Evolutionary conservation across 495 filamentous ascomycete species (phyloP).

Genomic region (Aspergillus kassunensis): DNA sequence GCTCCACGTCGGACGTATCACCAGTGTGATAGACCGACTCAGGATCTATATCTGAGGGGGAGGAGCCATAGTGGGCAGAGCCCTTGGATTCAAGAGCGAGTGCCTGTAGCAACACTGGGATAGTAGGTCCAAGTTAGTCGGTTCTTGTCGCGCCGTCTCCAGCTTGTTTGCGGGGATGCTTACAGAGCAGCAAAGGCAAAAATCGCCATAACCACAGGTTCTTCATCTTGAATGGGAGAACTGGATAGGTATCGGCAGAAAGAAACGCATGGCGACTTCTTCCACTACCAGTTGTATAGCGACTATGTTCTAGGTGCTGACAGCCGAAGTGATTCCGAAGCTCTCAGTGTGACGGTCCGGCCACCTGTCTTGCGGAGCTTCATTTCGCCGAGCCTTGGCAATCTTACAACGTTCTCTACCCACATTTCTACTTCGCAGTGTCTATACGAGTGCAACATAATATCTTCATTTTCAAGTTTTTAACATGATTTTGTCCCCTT

Average conservation of each 20-base stretch:
- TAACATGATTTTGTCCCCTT: constrained; percentile 11
- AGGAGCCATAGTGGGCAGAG: constrained; percentile 16
- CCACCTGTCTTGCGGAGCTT: constrained; percentile 46
- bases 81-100: constrained; percentile 28
- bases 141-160: not conserved
- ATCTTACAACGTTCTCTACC: too few relatives aligned
- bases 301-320: not conserved
- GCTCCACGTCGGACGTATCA: constrained; percentile 16
- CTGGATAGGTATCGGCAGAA: constrained; percentile 14
- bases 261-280: constrained; percentile 41
- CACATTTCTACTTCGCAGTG: too few relatives aligned
- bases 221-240: constrained; percentile 39
- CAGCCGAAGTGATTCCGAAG: constrained; percentile 7
- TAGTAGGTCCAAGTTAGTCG: constrained; percentile 21
- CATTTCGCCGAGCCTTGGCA: constrained; percentile 31
- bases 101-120: constrained; percentile 35
- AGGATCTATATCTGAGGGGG: constrained; percentile 16
- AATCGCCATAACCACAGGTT: constrained; percentile 31
- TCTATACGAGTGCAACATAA: too few relatives aligned
- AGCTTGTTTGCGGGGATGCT: constrained; percentile 17
- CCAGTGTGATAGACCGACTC: constrained; percentile 18
- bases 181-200: constrained; percentile 40
- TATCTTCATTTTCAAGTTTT: constrained; percentile 19
- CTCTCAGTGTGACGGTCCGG: constrained; percentile 21
- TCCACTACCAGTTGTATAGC: constrained; percentile 4